Conservation (phyloP, 768 basidiomycete genomes). For the Ramaria rubella region DNA sequence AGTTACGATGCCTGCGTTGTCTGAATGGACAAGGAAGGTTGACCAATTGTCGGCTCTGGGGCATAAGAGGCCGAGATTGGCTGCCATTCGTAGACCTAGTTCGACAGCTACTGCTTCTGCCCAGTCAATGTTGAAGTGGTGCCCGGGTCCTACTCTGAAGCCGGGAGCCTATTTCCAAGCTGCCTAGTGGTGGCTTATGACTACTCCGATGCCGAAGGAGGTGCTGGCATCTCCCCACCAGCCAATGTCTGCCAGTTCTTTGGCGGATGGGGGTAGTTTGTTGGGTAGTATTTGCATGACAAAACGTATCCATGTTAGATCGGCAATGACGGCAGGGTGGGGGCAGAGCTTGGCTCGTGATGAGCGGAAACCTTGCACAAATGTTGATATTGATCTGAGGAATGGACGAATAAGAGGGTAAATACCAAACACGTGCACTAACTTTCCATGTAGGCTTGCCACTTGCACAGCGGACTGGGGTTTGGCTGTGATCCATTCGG, state of each 20-base stretch:
- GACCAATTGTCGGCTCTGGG: too few relatives aligned
- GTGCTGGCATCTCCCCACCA: slow-evolving; percentile 34
- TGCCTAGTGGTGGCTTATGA: too few relatives aligned
- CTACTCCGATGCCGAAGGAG: slow-evolving; percentile 29
- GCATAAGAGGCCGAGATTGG: too few relatives aligned
- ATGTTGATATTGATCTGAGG: slow-evolving; percentile 17
- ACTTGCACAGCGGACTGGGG: slow-evolving; percentile 18
- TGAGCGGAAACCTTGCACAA: slow-evolving; percentile 18
- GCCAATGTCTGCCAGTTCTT: slow-evolving; percentile 16
- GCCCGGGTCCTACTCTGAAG: slow-evolving; percentile 23
- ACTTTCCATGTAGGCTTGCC: slow-evolving; percentile 26
- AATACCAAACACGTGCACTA: slow-evolving; percentile 24
- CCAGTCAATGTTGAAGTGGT: too few relatives aligned
- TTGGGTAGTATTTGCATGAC: slow-evolving; percentile 17
- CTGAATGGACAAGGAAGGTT: too few relatives aligned
- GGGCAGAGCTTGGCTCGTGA: slow-evolving; percentile 12
- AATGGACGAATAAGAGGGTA: slow-evolving; percentile 23
- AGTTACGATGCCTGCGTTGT: slow-evolving; percentile 30
- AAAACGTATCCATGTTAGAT: slow-evolving; percentile 21
- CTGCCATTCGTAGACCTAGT: slow-evolving; percentile 26
- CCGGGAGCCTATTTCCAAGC: slow-evolving; percentile 27
- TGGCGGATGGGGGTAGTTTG: slow-evolving; percentile 13
- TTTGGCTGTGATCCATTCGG: slow-evolving; percentile 11
- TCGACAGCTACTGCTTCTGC: slow-evolving; percentile 34
- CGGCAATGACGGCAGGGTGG: slow-evolving; percentile 9